These are phyloP conservation scores for Sporothrix dimorphospora DNA, from an alignment of 2,329 filamentous ascomycete species.

Conservation along the genomic window DNA sequence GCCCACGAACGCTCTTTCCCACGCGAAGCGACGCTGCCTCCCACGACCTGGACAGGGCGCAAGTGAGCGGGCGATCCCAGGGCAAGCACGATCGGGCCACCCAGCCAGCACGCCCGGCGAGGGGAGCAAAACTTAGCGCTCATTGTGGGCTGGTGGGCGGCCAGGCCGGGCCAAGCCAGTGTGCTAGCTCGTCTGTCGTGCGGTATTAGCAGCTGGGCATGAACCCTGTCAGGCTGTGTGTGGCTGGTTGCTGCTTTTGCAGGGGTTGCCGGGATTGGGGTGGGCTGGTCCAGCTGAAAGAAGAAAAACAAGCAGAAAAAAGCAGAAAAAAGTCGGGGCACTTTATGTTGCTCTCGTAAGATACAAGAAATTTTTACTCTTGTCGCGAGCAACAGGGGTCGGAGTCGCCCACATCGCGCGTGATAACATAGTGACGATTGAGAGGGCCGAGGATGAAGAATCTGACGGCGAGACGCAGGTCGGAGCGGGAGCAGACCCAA, in stretches of 20 bases:
- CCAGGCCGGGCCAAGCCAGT: conserved; percentile 5
- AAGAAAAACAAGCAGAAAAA: background rate
- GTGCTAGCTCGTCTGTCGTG: conserved; percentile 7
- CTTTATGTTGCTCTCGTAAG: background rate
- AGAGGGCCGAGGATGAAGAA: background rate
- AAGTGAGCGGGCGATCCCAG: conserved; percentile 17
- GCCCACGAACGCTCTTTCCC: background rate
- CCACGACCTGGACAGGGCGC: background rate
- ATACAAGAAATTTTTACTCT: background rate
- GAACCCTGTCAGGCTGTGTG: conserved; percentile 26
- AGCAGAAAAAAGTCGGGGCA: background rate
- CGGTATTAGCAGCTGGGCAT: conserved; percentile 5
- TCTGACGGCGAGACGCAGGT: background rate
- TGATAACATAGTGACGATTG: background rate
- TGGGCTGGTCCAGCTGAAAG: conserved; percentile 26
- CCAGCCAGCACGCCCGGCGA: background rate
- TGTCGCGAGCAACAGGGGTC: background rate
- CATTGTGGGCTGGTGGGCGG: background rate
- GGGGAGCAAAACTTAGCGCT: background rate
- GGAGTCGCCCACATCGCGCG: background rate
- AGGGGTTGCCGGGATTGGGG: conserved; percentile 12
- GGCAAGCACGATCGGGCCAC: conserved; percentile 7
- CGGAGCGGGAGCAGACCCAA: background rate
- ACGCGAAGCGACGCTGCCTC: conserved; percentile 11
- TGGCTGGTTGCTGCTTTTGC: conserved; percentile 11